Conservation (phyloP, 2,329 filamentous ascomycete genomes). For the Trichoderma arundinaceum region DNA sequence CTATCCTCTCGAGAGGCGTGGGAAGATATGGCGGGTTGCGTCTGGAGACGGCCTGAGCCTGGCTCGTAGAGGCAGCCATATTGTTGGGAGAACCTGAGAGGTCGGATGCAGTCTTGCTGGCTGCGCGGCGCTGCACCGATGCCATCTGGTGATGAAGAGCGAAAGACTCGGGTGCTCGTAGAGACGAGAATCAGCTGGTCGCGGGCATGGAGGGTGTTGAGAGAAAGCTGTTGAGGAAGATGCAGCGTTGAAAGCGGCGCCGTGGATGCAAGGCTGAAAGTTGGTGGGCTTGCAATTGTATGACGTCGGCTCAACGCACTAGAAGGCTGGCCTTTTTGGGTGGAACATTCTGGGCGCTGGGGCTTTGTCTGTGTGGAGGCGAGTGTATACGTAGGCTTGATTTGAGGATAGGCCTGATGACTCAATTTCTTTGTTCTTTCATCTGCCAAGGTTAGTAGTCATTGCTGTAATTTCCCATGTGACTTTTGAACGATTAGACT, state of each 20-base stretch:
- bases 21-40: slow-evolving; percentile 68
- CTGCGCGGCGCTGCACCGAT: slow-evolving; percentile 12
- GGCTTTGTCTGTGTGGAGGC: not conserved
- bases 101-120: not conserved
- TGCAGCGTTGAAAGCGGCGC: not conserved
- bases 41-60: slow-evolving; percentile 36
- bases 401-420: not conserved
- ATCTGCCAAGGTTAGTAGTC: too few relatives aligned
- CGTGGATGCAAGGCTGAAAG: slow-evolving; percentile 14
- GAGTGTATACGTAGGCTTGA: not conserved
- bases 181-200: not conserved
- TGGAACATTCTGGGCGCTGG: slow-evolving; percentile 13
- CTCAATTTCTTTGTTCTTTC: not conserved
- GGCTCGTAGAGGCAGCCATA: slow-evolving; percentile 22
- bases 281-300: slow-evolving; percentile 6
- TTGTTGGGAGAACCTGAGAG: slow-evolving; percentile 3
- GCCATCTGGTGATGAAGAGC: slow-evolving; percentile 3
- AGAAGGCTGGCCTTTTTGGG: not conserved
- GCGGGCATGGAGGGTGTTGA: not conserved
- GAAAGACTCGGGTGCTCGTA: not conserved
- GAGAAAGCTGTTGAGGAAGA: not conserved
- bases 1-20: slow-evolving; percentile 68
- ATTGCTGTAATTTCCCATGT: not conserved
- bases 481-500: not conserved
- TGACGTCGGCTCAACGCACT: slow-evolving; percentile 25